Base-by-base conservation (phyloP, 306 rosid genomes). In the Begonia fuchsioides region DNA sequence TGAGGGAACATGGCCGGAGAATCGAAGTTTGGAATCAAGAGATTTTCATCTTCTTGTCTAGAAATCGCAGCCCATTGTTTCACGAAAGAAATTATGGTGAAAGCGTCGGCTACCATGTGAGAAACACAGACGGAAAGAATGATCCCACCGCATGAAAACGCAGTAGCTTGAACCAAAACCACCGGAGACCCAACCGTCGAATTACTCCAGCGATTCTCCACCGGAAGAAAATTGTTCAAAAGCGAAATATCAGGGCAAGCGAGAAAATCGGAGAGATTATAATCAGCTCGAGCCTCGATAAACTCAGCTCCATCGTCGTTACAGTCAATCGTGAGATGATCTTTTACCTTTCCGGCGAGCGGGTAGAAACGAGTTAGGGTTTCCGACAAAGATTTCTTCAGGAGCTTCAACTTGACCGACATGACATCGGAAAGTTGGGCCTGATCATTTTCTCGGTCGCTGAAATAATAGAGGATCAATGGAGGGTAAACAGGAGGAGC, bases 301-400 rank as follows among this genome's bases (percentile, higher is more conserved):
- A 19, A 64, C 38, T 14, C 19, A 14, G 49, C 54, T 0, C 63
- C 63, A 5, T 51, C 53, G 17, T 64, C 62, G 45, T 50, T 56
- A 19, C 63, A 64, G 39, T 56, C 69, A 6, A 64, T 44, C 18
- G 63, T 50, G n/a, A 56, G 44, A 11, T 19, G 19, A 43, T 51
- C 58, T 51, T 16, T 64, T 8, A 57, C n/a, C n/a, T n/a, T n/a
- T n/a, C n/a, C n/a, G n/a, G n/a, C n/a, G n/a, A n/a, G n/a, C n/a
- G n/a, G n/a, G 68, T 68, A 57, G 57, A 68, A 68, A 2, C 10
- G 57, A n/a, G 60, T 62, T n/a, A 68, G 44, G 5, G 58, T 51
- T 52, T 62, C 17, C 18, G 73, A 62, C 16, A 68, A 32, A 11
- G 68, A 62, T 43, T 62, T 49, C 43, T 59, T 59, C 12, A 59